phyloP scores from a whole-genome alignment of 495 filamentous ascomycete genomes.

The Aspergillus carlsbadensis region DNA sequence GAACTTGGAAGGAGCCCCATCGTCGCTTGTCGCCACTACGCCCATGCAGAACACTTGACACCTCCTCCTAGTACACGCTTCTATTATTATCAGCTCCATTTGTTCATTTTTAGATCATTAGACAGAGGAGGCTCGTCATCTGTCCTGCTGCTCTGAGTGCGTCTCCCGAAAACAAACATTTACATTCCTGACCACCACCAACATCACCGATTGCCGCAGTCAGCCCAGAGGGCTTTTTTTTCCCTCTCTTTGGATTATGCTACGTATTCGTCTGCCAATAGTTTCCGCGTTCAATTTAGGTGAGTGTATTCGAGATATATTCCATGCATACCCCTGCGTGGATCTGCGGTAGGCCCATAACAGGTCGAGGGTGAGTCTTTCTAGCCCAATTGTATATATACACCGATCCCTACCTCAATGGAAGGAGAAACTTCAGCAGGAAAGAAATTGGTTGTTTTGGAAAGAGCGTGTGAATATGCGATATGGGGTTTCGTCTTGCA shows the following conservation, averaged over 20 bases:
- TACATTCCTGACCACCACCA: slow-evolving; percentile 7
- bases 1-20: slow-evolving; percentile 8
- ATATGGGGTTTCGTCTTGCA: background rate
- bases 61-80: no score
- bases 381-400: background rate
- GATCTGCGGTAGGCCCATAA: no score
- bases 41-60: background rate
- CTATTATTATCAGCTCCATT: background rate
- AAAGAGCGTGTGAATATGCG: background rate
- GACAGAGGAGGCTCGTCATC: background rate
- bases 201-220: slow-evolving; percentile 5
- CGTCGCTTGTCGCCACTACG: background rate
- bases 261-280: no score
- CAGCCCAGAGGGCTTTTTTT: background rate
- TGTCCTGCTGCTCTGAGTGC: background rate
- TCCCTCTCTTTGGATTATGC: background rate
- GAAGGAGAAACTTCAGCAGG: background rate
- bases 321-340: no score
- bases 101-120: background rate
- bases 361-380: no score
- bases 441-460: background rate
- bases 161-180: slow-evolving; percentile 5
- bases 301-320: no score
- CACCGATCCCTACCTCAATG: background rate
- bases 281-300: no score